Percentiles rank a stretch among this genome's conserved stretches.
Evolutionary conservation across 2,329 filamentous ascomycete genomes (phyloP).

Genomic region (Orbilia blumenaviensis): DNA sequence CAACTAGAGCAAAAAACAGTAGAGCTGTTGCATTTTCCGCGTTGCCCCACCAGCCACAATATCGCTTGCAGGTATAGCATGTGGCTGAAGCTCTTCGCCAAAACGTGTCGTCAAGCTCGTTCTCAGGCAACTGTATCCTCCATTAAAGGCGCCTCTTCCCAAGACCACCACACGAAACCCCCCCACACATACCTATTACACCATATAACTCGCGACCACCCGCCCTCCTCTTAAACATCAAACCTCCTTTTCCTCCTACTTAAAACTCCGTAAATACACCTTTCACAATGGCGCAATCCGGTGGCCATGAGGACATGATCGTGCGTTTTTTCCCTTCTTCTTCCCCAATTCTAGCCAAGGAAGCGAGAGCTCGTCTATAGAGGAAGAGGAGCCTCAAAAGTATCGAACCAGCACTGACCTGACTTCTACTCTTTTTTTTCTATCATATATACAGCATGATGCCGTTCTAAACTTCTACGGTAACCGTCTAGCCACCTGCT

Average conservation of each 20-base stretch:
- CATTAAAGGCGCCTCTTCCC: neutral
- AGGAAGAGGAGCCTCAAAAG: neutral
- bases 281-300: slow-evolving; percentile 52
- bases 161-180: neutral
- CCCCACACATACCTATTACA: neutral
- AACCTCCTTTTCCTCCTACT: neutral
- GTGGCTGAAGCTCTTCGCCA: slow-evolving; percentile 50
- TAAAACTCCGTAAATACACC: slow-evolving; percentile 1
- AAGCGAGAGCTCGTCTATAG: no score
- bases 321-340: neutral
- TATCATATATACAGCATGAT: slow-evolving; percentile 82
- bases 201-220: slow-evolving; percentile 7
- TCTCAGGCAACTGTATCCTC: slow-evolving; percentile 47
- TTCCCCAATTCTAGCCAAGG: neutral
- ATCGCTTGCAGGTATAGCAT: neutral
- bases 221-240: neutral
- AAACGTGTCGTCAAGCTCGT: slow-evolving; percentile 54
- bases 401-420: neutral
- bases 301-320: slow-evolving; percentile 54
- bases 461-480: slow-evolving; percentile 99
- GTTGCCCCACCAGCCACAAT: slow-evolving; percentile 43
- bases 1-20: neutral
- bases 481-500: slow-evolving; percentile 93
- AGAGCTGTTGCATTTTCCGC: slow-evolving; percentile 37
- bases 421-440: neutral